These are phyloP conservation scores for Clavariopsis aquatica DNA, from an alignment of 495 filamentous ascomycete species.

Conservation along the genomic window DNA sequence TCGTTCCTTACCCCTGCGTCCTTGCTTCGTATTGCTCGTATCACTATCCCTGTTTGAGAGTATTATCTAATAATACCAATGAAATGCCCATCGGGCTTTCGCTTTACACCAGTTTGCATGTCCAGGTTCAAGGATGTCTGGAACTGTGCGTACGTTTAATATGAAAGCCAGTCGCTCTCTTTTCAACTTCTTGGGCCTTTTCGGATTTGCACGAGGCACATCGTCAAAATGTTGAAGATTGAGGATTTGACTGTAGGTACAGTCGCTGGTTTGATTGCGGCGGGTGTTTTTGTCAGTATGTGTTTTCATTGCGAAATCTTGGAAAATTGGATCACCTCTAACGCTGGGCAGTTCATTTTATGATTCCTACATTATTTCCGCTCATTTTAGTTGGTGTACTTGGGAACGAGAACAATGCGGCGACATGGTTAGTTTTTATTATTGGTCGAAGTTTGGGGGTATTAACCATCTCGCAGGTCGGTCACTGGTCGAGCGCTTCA, in stretches of 20 bases:
- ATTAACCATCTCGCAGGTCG: constrained; percentile 1
- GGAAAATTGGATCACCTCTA: not conserved
- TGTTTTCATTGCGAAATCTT: not conserved
- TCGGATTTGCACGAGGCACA: not conserved
- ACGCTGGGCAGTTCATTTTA: not conserved
- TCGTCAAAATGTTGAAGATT: constrained; percentile 1
- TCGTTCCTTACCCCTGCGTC: not conserved
- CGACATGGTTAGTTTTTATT: constrained; percentile 20
- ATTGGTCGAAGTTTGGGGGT: not conserved
- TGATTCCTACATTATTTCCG: not conserved
- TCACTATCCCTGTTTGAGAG: not conserved
- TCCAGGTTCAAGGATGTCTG: not conserved
- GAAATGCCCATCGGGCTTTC: not conserved
- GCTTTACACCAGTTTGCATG: not conserved
- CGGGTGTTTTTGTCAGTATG: constrained; percentile 16
- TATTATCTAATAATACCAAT: not conserved
- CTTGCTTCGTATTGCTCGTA: not conserved
- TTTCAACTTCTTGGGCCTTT: not conserved
- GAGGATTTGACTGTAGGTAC: constrained; percentile 7
- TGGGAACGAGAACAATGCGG: constrained; percentile 9
- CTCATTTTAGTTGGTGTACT: constrained; percentile 11
- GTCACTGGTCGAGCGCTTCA: constrained; percentile 37
- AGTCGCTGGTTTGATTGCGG: constrained; percentile 17
- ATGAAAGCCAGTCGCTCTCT: not conserved
- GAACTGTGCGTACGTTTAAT: not conserved